phyloP scores from a whole-genome alignment of 2,329 filamentous ascomycete genomes.

The Bimuria novae-zelandiae region DNA sequence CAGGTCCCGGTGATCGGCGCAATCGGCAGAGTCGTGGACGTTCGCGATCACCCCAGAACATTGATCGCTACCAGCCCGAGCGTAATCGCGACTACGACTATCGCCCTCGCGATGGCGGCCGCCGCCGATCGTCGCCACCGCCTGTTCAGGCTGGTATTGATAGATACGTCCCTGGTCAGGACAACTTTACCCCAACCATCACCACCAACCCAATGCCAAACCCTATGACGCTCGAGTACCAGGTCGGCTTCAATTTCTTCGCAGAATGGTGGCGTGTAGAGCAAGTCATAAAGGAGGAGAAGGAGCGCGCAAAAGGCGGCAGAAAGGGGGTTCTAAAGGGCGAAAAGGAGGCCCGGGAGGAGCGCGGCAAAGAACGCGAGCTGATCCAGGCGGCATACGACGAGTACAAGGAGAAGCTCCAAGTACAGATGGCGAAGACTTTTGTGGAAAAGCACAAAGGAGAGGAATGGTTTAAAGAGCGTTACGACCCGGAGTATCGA shows the following conservation, averaged over 20 bases:
- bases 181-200: slow-evolving; percentile 56
- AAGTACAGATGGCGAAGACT: slow-evolving; percentile 76
- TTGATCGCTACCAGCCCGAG: slow-evolving; percentile 79
- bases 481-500: slow-evolving; percentile 83
- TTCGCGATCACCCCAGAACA: slow-evolving; percentile 71
- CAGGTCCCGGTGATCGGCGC: slow-evolving; percentile 37
- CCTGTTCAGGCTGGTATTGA: slow-evolving; percentile 73
- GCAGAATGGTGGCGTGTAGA: slow-evolving; percentile 86
- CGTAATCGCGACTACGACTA: slow-evolving; percentile 71
- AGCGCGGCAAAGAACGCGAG: slow-evolving; percentile 77
- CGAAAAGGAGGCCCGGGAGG: slow-evolving; percentile 69
- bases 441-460: slow-evolving; percentile 93
- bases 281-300: slow-evolving; percentile 81
- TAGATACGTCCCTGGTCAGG: slow-evolving; percentile 80
- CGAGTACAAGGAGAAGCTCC: slow-evolving; percentile 67
- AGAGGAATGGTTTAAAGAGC: slow-evolving; percentile 97
- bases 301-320: slow-evolving; percentile 71
- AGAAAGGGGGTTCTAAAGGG: slow-evolving; percentile 68
- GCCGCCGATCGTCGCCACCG: slow-evolving; percentile 64
- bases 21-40: slow-evolving; percentile 53
- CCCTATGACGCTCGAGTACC: slow-evolving; percentile 73
- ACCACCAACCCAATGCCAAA: slow-evolving; percentile 71
- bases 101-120: slow-evolving; percentile 63
- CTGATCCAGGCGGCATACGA: slow-evolving; percentile 75
- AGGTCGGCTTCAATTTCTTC: slow-evolving; percentile 85